phyloP scores from a whole-genome alignment of 2,329 filamentous ascomycete genomes.

The Apiospora koreana region DNA sequence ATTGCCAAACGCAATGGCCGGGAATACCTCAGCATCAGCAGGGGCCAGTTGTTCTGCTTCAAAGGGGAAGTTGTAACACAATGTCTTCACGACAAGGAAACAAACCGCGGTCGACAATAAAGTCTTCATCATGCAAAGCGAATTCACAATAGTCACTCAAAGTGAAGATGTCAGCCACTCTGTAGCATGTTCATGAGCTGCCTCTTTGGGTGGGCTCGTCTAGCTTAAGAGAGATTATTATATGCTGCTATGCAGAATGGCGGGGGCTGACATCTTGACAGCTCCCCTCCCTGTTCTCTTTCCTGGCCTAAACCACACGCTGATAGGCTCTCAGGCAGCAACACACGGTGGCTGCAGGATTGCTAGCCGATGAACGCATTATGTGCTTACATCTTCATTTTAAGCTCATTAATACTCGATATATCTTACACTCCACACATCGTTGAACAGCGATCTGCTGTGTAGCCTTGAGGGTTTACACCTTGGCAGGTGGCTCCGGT shows the following conservation, averaged over 20 bases:
- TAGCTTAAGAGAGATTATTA: background rate
- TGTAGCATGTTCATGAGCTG: background rate
- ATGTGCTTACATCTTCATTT: background rate
- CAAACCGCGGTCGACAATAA: background rate
- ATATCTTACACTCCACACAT: background rate
- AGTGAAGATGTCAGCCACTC: background rate
- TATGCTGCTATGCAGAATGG: background rate
- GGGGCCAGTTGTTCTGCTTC: constrained; percentile 19
- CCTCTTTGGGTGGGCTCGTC: background rate
- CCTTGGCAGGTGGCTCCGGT: too few species aligned
- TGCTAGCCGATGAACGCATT: background rate
- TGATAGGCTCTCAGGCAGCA: background rate
- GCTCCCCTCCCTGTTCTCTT: background rate
- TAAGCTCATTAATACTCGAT: background rate
- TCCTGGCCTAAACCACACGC: too few species aligned
- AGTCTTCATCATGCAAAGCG: background rate
- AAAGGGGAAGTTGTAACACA: constrained; percentile 11
- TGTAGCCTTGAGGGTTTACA: background rate
- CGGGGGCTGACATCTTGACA: background rate
- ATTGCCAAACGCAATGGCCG: constrained; percentile 24
- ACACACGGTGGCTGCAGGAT: background rate
- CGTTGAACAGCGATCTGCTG: background rate
- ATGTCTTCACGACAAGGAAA: background rate
- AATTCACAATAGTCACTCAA: background rate
- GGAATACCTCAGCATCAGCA: constrained; percentile 21